A percentile compares a stretch with the other conserved stretches of the same genome.
Conservation (phyloP, 805 yeast genomes). For the Isabelozyma pseudorhagii region DNA sequence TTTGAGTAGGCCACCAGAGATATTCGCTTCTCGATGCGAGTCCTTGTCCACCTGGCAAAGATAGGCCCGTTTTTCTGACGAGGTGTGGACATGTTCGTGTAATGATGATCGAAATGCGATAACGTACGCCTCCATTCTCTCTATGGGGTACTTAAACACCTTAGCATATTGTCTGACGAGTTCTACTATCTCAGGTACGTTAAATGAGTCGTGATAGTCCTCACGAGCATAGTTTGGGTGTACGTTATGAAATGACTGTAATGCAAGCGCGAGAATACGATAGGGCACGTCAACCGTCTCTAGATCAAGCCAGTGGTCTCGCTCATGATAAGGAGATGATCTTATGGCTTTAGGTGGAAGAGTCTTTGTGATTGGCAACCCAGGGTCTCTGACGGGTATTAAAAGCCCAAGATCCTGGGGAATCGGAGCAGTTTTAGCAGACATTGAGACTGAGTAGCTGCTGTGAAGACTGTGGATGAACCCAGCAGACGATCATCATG, state of each 20-base stretch:
- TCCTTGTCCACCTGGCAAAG: conserved; percentile 26
- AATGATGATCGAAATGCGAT: conserved; percentile 33
- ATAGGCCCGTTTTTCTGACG: conserved; percentile 18
- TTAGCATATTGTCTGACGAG: conserved; percentile 11
- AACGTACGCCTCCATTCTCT: conserved; percentile 19
- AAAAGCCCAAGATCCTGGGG: neutral
- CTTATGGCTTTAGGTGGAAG: neutral
- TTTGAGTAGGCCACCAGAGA: conserved; percentile 34
- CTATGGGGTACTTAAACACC: conserved; percentile 5
- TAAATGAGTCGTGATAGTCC: conserved; percentile 22
- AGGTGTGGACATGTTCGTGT: conserved; percentile 18
- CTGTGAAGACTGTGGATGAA: neutral
- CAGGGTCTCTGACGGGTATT: neutral
- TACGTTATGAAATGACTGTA: conserved; percentile 19
- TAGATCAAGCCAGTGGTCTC: conserved; percentile 23
- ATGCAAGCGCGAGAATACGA: conserved; percentile 24
- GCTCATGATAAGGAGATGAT: neutral
- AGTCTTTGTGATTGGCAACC: neutral
- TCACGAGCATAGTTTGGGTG: conserved; percentile 18
- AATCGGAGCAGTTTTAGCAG: neutral
- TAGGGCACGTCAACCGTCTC: conserved; percentile 15
- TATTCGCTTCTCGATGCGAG: conserved; percentile 34
- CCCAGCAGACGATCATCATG: neutral
- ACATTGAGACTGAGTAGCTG: neutral
- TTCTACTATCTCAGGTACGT: conserved; percentile 18